phyloP scores from a whole-genome alignment of 257 asterid species.

The Penstemon newberryi region DNA sequence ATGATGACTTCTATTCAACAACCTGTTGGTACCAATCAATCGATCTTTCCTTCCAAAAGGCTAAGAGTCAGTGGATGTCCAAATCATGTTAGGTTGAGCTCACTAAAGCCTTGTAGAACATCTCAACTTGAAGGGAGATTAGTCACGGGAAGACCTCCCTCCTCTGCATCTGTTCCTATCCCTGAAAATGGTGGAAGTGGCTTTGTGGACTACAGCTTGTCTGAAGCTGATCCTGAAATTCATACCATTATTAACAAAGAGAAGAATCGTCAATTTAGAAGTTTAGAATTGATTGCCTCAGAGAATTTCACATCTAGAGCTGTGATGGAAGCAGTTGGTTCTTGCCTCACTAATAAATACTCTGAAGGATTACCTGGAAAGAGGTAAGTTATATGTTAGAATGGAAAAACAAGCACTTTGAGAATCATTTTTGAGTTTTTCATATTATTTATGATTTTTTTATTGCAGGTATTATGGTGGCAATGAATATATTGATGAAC shows the following conservation, averaged over 20 bases:
- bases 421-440: constrained; percentile 15
- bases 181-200: constrained; percentile 50
- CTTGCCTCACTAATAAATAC: constrained; percentile 93
- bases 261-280: constrained; percentile 86
- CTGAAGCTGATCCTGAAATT: constrained; percentile 82
- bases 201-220: constrained; percentile 61
- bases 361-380: constrained; percentile 98
- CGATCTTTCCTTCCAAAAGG: constrained; percentile 41
- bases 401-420: neutral
- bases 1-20: constrained; percentile 60
- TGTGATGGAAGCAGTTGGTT: constrained; percentile 99
- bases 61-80: constrained; percentile 34
- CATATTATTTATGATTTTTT: neutral
- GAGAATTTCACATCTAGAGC: constrained; percentile 97
- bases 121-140: constrained; percentile 65
- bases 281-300: constrained; percentile 91
- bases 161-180: constrained; percentile 53
- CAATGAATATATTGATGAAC: constrained; percentile 82
- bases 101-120: constrained; percentile 47
- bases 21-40: constrained; percentile 45
- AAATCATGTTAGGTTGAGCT: constrained; percentile 38
- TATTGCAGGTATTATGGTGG: constrained; percentile 82
- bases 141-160: constrained; percentile 60
- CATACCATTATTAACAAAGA: constrained; percentile 67
- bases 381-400: constrained; percentile 44